Percentiles rank a stretch among this genome's conserved stretches.
phyloP scores from a whole-genome alignment of 441 rosid genomes.

The Mallotus japonicus region DNA sequence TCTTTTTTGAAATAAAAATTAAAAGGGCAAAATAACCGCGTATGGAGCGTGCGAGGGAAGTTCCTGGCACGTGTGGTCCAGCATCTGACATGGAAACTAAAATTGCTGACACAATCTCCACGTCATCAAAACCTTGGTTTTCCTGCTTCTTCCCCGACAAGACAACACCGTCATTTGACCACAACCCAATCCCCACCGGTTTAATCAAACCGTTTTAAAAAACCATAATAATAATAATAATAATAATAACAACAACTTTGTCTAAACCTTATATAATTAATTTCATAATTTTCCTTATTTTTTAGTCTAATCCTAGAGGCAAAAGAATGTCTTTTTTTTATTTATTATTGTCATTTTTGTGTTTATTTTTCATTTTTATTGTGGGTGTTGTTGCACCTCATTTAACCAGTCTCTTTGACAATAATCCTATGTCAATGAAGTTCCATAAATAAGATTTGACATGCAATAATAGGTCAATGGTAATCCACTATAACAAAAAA shows the following conservation, averaged over 20 bases:
- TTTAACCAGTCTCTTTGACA: neutral
- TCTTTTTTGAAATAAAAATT: too few species aligned
- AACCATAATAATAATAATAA: too few species aligned
- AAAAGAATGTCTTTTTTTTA: neutral
- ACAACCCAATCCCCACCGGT: constrained; percentile 21
- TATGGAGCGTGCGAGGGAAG: constrained; percentile 34
- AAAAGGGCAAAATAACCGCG: constrained; percentile 18
- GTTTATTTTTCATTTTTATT: too few species aligned
- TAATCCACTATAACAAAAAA: neutral
- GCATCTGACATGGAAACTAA: neutral
- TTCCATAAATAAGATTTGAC: neutral
- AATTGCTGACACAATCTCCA: constrained; percentile 36
- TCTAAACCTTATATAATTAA: neutral
- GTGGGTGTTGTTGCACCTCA: neutral
- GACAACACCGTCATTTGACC: constrained; percentile 22
- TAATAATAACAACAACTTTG: neutral
- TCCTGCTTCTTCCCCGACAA: constrained; percentile 39
- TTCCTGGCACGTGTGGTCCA: constrained; percentile 29
- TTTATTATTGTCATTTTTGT: too few species aligned
- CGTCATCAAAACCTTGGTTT: constrained; percentile 37
- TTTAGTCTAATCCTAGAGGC: too few species aligned
- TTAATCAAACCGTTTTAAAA: neutral
- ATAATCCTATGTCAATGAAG: constrained; percentile 2
- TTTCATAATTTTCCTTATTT: neutral
- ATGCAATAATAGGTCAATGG: constrained; percentile 8